A percentile compares a stretch with the other conserved stretches of the same genome.
These are phyloP conservation scores for Brassica carinata DNA, from an alignment of 345 rosid genomes.

Conservation along the genomic window DNA sequence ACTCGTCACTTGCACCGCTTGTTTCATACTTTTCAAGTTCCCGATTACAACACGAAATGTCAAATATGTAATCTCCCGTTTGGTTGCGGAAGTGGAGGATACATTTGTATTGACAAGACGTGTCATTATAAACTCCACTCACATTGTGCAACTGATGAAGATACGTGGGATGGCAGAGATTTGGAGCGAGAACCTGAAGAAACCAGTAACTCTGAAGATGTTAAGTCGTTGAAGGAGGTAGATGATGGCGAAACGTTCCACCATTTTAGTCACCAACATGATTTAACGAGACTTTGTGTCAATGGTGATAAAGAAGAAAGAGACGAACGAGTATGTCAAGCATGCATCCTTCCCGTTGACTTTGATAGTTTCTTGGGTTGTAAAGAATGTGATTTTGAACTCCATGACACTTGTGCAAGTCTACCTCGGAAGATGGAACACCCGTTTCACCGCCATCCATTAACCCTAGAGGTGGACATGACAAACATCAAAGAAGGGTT, in stretches of 20 bases:
- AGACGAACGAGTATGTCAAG: not conserved
- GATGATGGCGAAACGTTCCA: not conserved
- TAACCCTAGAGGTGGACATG: not conserved
- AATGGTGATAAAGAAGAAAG: not conserved
- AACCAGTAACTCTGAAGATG: not conserved
- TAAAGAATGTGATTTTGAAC: not conserved
- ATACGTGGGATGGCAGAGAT: constrained; percentile 24
- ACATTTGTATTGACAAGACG: not conserved
- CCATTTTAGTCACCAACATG: constrained; percentile 9
- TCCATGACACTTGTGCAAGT: constrained; percentile 11
- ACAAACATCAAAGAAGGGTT: constrained; percentile 4
- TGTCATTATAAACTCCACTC: constrained; percentile 7
- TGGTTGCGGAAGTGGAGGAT: constrained; percentile 1
- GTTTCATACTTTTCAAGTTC: not conserved
- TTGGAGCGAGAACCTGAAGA: not conserved
- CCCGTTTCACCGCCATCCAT: not conserved
- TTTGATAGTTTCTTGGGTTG: constrained; percentile 8
- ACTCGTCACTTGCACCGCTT: constrained; percentile 1
- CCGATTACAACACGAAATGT: not conserved
- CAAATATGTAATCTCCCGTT: not conserved
- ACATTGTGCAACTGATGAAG: not conserved
- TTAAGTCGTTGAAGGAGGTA: not conserved
- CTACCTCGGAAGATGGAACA: constrained; percentile 14
- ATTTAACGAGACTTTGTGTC: not conserved
- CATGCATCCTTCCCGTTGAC: constrained; percentile 6